These are phyloP conservation scores for Dalechampia spathulata DNA, from an alignment of 441 rosid genomes.

Conservation along the genomic window DNA sequence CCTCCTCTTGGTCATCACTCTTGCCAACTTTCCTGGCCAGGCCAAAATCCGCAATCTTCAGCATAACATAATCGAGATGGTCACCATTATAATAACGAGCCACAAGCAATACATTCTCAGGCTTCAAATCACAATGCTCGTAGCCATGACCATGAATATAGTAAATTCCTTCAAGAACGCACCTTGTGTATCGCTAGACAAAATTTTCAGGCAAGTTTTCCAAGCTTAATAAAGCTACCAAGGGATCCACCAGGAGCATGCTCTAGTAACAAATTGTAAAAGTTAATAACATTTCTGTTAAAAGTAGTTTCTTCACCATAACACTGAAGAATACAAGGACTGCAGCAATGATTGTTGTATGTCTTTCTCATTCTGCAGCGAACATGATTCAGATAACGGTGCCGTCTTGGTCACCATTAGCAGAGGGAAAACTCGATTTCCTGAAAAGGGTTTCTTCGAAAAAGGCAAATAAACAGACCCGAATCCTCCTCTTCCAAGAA, in stretches of 20 bases:
- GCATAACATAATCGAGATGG: constrained; percentile 2
- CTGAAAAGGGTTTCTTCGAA: constrained; percentile 10
- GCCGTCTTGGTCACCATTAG: constrained; percentile 32
- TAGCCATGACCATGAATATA: constrained; percentile 26
- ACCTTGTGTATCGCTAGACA: constrained; percentile 19
- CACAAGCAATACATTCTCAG: constrained; percentile 17
- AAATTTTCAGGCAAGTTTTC: constrained; percentile 21
- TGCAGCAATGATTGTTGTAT: constrained; percentile 9
- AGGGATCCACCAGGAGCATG: constrained; percentile 33
- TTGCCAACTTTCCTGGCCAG: constrained; percentile 21
- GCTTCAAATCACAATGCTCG: constrained; percentile 33
- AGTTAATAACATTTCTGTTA: constrained; percentile 11
- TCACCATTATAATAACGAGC: neutral
- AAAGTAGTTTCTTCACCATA: constrained; percentile 22
- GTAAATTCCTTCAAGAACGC: constrained; percentile 24
- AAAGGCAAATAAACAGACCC: constrained; percentile 23
- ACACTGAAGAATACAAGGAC: constrained; percentile 23
- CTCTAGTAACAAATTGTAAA: constrained; percentile 28
- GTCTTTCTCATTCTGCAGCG: constrained; percentile 29
- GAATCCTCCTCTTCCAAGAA: constrained; percentile 25
- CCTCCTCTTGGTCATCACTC: constrained; percentile 11
- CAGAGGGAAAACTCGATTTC: constrained; percentile 14
- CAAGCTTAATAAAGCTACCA: constrained; percentile 12
- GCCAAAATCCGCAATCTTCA: constrained; percentile 36
- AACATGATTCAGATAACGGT: constrained; percentile 16